phyloP scores from a whole-genome alignment of 257 asterid species.

The Knoxia roxburghii region DNA sequence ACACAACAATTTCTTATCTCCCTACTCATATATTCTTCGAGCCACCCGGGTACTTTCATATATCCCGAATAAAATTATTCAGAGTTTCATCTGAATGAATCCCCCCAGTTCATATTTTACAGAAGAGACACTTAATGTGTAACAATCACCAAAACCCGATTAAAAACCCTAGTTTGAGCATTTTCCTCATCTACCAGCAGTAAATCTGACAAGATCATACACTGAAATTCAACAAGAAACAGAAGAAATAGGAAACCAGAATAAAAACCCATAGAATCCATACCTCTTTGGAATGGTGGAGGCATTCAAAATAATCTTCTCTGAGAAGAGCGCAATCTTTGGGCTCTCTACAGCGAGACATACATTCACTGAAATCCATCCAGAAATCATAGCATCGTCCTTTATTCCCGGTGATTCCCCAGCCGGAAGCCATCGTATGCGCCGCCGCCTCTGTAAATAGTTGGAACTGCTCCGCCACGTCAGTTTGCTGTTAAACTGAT shows the following conservation, averaged over 20 bases:
- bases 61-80: slow-evolving; percentile 2
- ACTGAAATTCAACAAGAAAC: not conserved
- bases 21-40: not conserved
- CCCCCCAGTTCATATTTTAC: not conserved
- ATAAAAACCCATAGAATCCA: not conserved
- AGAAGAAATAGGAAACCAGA: not conserved
- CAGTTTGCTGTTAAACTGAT: not conserved
- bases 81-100: not conserved
- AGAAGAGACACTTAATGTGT: not conserved
- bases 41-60: not conserved
- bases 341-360: slow-evolving; percentile 90
- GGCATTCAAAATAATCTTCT: slow-evolving; percentile 96
- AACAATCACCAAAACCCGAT: not conserved
- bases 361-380: slow-evolving; percentile 94
- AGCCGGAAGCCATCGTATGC: slow-evolving; percentile 79
- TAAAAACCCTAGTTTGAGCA: not conserved
- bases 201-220: not conserved
- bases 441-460: not conserved
- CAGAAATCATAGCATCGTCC: slow-evolving; percentile 98
- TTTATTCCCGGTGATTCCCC: slow-evolving; percentile 97
- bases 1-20: not conserved
- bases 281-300: slow-evolving; percentile 98
- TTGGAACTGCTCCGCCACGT: not conserved
- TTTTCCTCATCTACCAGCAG: not conserved
- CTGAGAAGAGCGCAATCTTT: slow-evolving; percentile 85